These are phyloP conservation scores for Yamadazyma atlantica DNA, from an alignment of 1,139 yeast species.

Conservation along the genomic window DNA sequence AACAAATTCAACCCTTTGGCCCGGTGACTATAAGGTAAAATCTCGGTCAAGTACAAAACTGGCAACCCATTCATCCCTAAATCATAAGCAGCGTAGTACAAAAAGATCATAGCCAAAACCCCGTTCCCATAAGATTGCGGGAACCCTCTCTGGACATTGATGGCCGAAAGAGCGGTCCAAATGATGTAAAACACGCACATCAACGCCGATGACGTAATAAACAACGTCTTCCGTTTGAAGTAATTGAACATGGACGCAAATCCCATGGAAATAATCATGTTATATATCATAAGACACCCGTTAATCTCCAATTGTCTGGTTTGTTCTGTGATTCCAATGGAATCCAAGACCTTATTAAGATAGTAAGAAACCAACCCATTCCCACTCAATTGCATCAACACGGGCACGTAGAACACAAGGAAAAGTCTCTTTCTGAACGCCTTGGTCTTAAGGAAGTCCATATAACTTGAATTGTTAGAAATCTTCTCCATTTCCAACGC, in stretches of 20 bases:
- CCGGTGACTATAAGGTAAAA: conserved; percentile 43
- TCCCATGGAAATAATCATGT: conserved; percentile 31
- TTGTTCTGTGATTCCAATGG: conserved; percentile 49
- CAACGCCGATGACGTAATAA: conserved; percentile 30
- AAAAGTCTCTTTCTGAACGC: conserved; percentile 46
- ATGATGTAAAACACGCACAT: conserved; percentile 38
- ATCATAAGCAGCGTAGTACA: conserved; percentile 35
- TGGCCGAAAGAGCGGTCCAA: conserved; percentile 38
- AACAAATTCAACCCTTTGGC: conserved; percentile 42
- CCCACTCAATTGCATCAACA: conserved; percentile 49
- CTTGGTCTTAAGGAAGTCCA: conserved; percentile 33
- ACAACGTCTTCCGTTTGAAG: conserved; percentile 45
- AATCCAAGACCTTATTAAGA: conserved; percentile 43
- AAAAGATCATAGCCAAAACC: conserved; percentile 44
- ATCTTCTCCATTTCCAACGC: conserved; percentile 34
- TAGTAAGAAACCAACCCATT: conserved; percentile 53
- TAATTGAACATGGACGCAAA: conserved; percentile 29
- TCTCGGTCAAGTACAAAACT: conserved; percentile 37
- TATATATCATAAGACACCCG: conserved; percentile 42
- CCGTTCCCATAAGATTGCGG: conserved; percentile 32
- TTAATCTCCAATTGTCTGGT: conserved; percentile 48
- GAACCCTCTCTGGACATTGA: conserved; percentile 34
- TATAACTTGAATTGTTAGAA: conserved; percentile 24
- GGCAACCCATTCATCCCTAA: conserved; percentile 42
- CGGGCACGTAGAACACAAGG: conserved; percentile 29